Evolutionary conservation across 2,329 filamentous ascomycete species (phyloP), one percentile per base, ranked within the genome.

Genomic region (Zasmidium angulare): DNA sequence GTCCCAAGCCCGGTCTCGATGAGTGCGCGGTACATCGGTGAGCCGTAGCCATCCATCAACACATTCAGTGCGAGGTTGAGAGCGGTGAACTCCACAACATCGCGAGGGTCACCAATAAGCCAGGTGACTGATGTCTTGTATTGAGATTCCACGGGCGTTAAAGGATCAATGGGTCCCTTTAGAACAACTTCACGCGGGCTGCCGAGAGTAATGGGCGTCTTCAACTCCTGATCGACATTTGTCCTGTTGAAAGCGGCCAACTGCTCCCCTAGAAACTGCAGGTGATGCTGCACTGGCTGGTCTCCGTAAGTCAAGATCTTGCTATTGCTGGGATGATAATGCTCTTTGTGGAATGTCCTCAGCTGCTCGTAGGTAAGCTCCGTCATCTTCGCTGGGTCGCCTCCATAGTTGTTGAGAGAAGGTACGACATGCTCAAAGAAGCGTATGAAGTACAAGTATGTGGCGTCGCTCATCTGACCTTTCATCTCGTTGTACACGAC

Each of bases 401-500:
- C 95, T 31, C 95, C 95, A 1, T 93, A 98, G 78, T 99, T 98
- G 78, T 99, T 90, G 74, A 99, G 89, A 40, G 89, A 89, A 0
- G 95, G 95, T 72, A 96, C 95, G 55, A 99, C 91, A 73, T 95
- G 89, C 69, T 98, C 92, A 72, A 96, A 91, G 76, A 96, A 99
- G 55, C 89, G 85, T 66, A 97, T 96, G 75, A 97, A 98, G 79
- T 91, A 99, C 0, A 98, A 81, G 70, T 99, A 99, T 66, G 91
- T 91, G 6, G 93, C 92, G 74, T 99, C 95, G 1, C 95, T 98
- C 88, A 98, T 96, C 72, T 97, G 93, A 0, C 95, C 95, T 78
- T 99, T 99, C 95, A 99, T 99, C 79, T 99, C 95, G 71, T 99
- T 99, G 79, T 98, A 98, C 0, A 98, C 93, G 1, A 98, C 95